phyloP scores from a whole-genome alignment of 805 yeast species.

The Saccharomycopsis olivae region DNA sequence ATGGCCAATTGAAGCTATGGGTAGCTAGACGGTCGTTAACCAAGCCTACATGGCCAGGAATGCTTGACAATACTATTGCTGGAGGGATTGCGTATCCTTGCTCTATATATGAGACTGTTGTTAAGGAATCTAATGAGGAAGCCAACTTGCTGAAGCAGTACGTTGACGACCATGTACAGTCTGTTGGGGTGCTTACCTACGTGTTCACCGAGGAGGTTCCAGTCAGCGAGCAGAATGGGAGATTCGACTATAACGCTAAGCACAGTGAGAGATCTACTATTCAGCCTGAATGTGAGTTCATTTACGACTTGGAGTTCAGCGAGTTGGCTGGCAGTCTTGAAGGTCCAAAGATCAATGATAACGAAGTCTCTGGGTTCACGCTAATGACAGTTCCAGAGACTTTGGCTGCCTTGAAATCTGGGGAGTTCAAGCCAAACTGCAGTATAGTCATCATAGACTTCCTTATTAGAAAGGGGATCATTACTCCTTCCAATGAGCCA shows the following conservation, averaged over 20 bases:
- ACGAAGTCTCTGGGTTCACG: conserved; percentile 66
- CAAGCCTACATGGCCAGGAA: conserved; percentile 83
- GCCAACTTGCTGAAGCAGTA: conserved; percentile 60
- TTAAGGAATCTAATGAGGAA: conserved; percentile 86
- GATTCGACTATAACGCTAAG: background rate
- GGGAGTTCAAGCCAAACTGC: conserved; percentile 85
- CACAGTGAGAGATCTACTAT: conserved; percentile 41
- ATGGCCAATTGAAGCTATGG: conserved; percentile 54
- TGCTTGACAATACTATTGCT: conserved; percentile 89
- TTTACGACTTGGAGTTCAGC: conserved; percentile 59
- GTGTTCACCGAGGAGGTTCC: no score
- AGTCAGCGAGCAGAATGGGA: no score
- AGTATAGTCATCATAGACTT: conserved; percentile 74
- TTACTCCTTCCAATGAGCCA: conserved; percentile 57
- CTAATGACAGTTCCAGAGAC: conserved; percentile 55
- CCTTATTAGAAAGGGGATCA: conserved; percentile 70
- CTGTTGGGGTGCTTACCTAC: conserved; percentile 66
- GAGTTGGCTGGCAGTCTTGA: conserved; percentile 22
- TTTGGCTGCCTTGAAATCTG: conserved; percentile 33
- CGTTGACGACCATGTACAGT: conserved; percentile 32
- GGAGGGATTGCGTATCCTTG: conserved; percentile 87
- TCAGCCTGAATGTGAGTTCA: conserved; percentile 83
- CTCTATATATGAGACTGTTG: conserved; percentile 61
- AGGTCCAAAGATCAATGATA: conserved; percentile 51
- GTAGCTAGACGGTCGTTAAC: conserved; percentile 68